Evolutionary conservation across 768 basidiomycete species (phyloP).

Genomic region (Dendrothele bispora): DNA sequence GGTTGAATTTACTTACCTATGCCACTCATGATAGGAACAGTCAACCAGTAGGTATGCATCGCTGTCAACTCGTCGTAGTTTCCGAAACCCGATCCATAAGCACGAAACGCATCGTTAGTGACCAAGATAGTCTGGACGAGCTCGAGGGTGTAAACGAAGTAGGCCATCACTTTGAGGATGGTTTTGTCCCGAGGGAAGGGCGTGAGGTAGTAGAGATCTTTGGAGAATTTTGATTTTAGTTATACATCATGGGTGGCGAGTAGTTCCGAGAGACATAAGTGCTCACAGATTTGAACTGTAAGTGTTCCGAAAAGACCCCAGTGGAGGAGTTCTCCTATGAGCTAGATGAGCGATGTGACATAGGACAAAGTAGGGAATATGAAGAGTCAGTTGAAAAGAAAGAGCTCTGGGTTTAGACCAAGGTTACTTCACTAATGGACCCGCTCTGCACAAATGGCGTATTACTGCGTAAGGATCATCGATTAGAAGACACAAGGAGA

Average conservation of each 20-base stretch:
- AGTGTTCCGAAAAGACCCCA: slow-evolving; percentile 14
- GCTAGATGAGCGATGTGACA: too few species aligned
- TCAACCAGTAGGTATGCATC: not conserved
- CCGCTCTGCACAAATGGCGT: too few species aligned
- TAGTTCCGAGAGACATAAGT: not conserved
- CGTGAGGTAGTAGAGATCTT: slow-evolving; percentile 13
- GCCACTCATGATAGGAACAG: slow-evolving; percentile 2
- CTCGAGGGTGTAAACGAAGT: slow-evolving; percentile 5
- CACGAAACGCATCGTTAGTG: slow-evolving; percentile 2
- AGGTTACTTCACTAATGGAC: too few species aligned
- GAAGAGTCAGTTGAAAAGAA: too few species aligned
- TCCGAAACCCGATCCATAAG: not conserved
- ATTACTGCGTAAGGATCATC: too few species aligned
- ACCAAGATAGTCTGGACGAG: slow-evolving; percentile 4
- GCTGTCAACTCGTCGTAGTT: not conserved
- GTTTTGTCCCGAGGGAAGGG: slow-evolving; percentile 4
- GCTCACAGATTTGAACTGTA: slow-evolving; percentile 7
- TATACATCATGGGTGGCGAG: not conserved
- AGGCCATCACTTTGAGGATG: not conserved
- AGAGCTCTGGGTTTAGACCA: too few species aligned
- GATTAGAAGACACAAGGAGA: too few species aligned
- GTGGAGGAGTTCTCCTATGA: too few species aligned
- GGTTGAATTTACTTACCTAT: not conserved
- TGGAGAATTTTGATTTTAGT: not conserved
- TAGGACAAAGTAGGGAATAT: too few species aligned